phyloP scores from a whole-genome alignment of 2,329 filamentous ascomycete species.

The Trichoderma atroviride region DNA sequence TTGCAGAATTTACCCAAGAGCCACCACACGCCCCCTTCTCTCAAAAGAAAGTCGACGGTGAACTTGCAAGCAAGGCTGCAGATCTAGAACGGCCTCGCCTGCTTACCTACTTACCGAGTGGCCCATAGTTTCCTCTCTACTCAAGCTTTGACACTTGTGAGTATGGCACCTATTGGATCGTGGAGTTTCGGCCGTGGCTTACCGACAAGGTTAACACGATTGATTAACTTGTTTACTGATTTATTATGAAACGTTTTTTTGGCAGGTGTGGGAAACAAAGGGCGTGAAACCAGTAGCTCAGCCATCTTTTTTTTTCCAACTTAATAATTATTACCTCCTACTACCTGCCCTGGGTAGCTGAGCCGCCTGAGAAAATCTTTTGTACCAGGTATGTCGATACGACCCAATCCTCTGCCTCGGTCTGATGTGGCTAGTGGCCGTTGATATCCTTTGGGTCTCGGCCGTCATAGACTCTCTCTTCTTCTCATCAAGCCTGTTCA shows the following conservation, averaged over 20 bases:
- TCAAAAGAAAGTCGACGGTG: neutral
- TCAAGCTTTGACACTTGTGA: slow-evolving; percentile 18
- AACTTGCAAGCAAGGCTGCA: slow-evolving; percentile 24
- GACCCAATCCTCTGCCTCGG: slow-evolving; percentile 13
- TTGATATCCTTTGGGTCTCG: slow-evolving; percentile 7
- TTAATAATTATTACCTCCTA: slow-evolving; percentile 2
- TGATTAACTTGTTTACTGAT: slow-evolving; percentile 14
- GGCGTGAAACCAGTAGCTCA: slow-evolving; percentile 20
- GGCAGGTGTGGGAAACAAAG: slow-evolving; percentile 21
- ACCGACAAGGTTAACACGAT: slow-evolving; percentile 20
- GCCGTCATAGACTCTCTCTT: slow-evolving; percentile 13
- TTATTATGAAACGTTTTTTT: slow-evolving; percentile 9
- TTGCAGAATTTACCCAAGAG: neutral
- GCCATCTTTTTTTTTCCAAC: slow-evolving; percentile 13
- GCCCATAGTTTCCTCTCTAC: slow-evolving; percentile 4
- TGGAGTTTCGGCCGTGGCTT: neutral
- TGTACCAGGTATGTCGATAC: slow-evolving; percentile 12
- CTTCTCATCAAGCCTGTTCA: neutral
- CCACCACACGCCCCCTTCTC: neutral
- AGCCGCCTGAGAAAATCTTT: slow-evolving; percentile 10
- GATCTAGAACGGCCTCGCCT: slow-evolving; percentile 7
- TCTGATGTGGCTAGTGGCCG: slow-evolving; percentile 19
- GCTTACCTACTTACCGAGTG: slow-evolving; percentile 2
- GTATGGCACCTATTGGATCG: slow-evolving; percentile 1
- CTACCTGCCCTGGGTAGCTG: slow-evolving; percentile 4